These are phyloP conservation scores for Backusella morwellensis DNA, from an alignment of 192 early-diverging fungal genomes.

Conservation along the genomic window DNA sequence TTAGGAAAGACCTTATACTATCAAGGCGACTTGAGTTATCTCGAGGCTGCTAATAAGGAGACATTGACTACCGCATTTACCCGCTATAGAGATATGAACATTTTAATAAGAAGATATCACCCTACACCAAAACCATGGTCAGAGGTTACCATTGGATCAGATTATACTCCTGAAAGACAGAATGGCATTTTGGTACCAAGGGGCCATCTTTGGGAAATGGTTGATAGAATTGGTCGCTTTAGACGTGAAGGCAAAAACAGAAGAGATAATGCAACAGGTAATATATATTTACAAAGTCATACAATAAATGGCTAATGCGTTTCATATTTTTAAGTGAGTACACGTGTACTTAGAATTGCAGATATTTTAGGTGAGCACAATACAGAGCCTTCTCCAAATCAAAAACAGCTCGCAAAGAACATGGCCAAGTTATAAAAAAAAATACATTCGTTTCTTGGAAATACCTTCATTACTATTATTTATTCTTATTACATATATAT, in stretches of 20 bases:
- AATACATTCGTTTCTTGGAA: background rate
- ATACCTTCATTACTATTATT: background rate
- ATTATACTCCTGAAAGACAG: slow-evolving; percentile 43
- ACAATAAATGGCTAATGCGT: background rate
- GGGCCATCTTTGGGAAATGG: slow-evolving; percentile 74
- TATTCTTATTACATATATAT: background rate
- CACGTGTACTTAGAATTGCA: slow-evolving; percentile 52
- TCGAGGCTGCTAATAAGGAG: slow-evolving; percentile 85
- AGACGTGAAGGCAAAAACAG: slow-evolving; percentile 85
- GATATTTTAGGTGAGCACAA: slow-evolving; percentile 50
- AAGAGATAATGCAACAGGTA: slow-evolving; percentile 76
- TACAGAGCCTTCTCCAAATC: background rate
- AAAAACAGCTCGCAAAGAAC: slow-evolving; percentile 8
- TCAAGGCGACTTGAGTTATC: slow-evolving; percentile 72
- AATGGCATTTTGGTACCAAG: slow-evolving; percentile 50
- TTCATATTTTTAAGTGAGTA: slow-evolving; percentile 40
- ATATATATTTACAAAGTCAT: background rate
- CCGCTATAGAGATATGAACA: slow-evolving; percentile 66
- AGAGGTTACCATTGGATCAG: slow-evolving; percentile 45
- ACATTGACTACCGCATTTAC: slow-evolving; percentile 76
- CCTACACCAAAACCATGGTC: slow-evolving; percentile 38
- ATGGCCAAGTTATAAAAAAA: background rate
- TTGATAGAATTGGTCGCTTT: slow-evolving; percentile 76
- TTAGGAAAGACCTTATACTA: slow-evolving; percentile 85
- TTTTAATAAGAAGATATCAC: slow-evolving; percentile 53